phyloP scores from a whole-genome alignment of 805 yeast species.

The Candida namnaoensis region DNA sequence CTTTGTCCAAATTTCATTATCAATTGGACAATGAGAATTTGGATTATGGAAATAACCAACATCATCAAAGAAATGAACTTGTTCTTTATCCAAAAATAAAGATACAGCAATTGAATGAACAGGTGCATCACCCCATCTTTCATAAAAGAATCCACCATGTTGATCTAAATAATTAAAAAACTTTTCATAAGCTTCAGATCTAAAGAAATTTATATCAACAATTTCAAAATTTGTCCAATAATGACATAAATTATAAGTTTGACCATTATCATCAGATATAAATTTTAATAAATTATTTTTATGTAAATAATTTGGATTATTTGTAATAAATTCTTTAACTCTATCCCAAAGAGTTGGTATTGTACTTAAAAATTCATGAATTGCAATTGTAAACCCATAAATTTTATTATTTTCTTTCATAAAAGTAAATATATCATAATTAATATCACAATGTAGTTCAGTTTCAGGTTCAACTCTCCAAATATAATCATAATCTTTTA shows the following conservation, averaged over 20 bases:
- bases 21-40: slow-evolving; percentile 69
- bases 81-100: slow-evolving; percentile 51
- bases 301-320: slow-evolving; percentile 51
- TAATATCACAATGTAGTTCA: slow-evolving; percentile 62
- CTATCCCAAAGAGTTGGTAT: slow-evolving; percentile 70
- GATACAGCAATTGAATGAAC: slow-evolving; percentile 76
- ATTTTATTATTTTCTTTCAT: slow-evolving; percentile 68
- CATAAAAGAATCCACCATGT: slow-evolving; percentile 81
- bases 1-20: slow-evolving; percentile 41
- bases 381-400: slow-evolving; percentile 70
- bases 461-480: slow-evolving; percentile 89
- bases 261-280: slow-evolving; percentile 57
- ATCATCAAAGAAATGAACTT: slow-evolving; percentile 68
- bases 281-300: slow-evolving; percentile 52
- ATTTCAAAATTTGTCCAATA: slow-evolving; percentile 91
- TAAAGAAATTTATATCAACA: slow-evolving; percentile 66
- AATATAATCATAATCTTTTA: slow-evolving; percentile 69
- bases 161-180: slow-evolving; percentile 66
- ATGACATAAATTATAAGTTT: slow-evolving; percentile 75
- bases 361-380: slow-evolving; percentile 64
- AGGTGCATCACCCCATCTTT: slow-evolving; percentile 90
- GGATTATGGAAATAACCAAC: slow-evolving; percentile 69
- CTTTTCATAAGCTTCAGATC: slow-evolving; percentile 57
- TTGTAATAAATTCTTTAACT: slow-evolving; percentile 50
- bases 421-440: slow-evolving; percentile 70